A percentile compares a stretch with the other conserved stretches of the same genome.
Evolutionary conservation across 768 basidiomycete species (phyloP).

Genomic region (Pleurotus pulmonarius): DNA sequence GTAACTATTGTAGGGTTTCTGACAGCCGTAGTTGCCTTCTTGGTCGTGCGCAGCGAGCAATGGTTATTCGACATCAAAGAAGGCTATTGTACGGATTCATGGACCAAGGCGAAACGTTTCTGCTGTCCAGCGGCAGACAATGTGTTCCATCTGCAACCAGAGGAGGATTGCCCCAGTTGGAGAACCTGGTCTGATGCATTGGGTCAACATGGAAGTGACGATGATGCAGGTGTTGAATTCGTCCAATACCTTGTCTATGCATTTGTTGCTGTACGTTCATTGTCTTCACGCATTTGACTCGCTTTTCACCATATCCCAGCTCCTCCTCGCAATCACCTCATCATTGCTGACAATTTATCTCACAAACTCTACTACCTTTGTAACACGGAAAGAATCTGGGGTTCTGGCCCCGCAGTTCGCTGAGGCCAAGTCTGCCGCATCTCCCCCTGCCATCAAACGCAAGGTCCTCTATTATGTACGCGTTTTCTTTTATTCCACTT

Average conservation of each 20-base stretch:
- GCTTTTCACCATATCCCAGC: constrained; percentile 33
- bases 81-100: constrained; percentile 71
- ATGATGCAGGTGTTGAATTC: constrained; percentile 24
- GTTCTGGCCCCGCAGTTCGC: constrained; percentile 50
- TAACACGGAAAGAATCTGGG: constrained; percentile 87
- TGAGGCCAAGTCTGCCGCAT: constrained; percentile 21
- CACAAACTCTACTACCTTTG: constrained; percentile 85
- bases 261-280: constrained; percentile 66
- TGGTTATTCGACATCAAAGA: constrained; percentile 92
- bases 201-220: constrained; percentile 28
- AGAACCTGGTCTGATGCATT: constrained; percentile 68
- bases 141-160: constrained; percentile 11
- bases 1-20: constrained; percentile 86
- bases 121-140: constrained; percentile 60
- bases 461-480: constrained; percentile 82
- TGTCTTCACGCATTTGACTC: not conserved
- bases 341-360: constrained; percentile 81
- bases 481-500: constrained; percentile 8
- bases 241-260: constrained; percentile 70
- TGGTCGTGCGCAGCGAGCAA: constrained; percentile 82
- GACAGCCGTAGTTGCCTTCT: constrained; percentile 81
- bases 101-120: constrained; percentile 76
- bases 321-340: constrained; percentile 68
- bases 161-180: constrained; percentile 65
- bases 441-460: constrained; percentile 37